Percentiles rank a stretch among this genome's conserved stretches.
Conservation (phyloP, 345 rosid species). For the Brassica nigra region DNA sequence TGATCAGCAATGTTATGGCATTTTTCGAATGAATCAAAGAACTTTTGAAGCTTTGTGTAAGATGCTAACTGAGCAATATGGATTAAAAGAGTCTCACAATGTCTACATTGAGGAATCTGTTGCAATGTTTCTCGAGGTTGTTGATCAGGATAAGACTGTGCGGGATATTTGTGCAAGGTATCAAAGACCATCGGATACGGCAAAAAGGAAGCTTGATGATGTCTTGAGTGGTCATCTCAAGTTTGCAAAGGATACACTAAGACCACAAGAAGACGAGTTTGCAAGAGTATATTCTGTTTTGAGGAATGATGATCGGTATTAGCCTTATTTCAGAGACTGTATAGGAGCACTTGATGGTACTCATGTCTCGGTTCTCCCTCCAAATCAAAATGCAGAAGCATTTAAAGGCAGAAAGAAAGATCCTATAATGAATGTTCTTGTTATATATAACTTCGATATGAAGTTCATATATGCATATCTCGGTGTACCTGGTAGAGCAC, state of each 20-base stretch:
- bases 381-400: neutral
- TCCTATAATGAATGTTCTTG: too few species aligned
- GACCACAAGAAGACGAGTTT: neutral
- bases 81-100: neutral
- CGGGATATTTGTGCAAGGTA: neutral
- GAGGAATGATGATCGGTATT: neutral
- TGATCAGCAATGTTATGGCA: neutral
- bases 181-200: neutral
- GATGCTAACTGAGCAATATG: neutral
- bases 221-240: too few species aligned
- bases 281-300: neutral
- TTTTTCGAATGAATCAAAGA: neutral
- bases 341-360: neutral
- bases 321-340: neutral
- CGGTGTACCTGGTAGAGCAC: neutral
- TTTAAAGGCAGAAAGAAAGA: too few species aligned
- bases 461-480: neutral
- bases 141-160: neutral
- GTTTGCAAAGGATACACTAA: neutral
- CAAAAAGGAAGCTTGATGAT: too few species aligned
- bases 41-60: neutral
- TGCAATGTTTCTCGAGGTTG: neutral
- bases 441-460: too few species aligned
- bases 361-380: neutral
- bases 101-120: neutral